These are phyloP conservation scores for Blastocladiella emersonii DNA, from an alignment of 371 early-diverging fungal species.

Conservation along the genomic window DNA sequence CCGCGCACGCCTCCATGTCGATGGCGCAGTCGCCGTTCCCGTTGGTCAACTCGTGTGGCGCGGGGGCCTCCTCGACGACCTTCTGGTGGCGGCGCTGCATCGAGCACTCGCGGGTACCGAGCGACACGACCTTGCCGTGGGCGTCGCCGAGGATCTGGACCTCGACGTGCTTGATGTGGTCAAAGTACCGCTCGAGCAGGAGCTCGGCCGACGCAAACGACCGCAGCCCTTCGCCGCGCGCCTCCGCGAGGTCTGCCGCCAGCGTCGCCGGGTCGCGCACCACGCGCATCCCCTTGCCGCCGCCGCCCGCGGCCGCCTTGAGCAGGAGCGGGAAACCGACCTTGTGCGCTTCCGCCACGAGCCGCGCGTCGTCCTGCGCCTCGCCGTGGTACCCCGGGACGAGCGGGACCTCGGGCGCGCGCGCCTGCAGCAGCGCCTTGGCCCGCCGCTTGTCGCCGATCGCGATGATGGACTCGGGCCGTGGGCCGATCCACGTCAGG, in stretches of 20 bases:
- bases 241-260: neutral
- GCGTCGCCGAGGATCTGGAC: conserved; percentile 13
- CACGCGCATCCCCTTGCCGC: conserved; percentile 23
- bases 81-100: conserved; percentile 28
- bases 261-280: neutral
- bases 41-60: neutral
- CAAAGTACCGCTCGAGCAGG: conserved; percentile 9
- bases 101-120: conserved; percentile 26
- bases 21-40: neutral
- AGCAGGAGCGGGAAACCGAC: conserved; percentile 18
- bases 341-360: conserved; percentile 19
- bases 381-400: conserved; percentile 56
- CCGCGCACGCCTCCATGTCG: conserved; percentile 21
- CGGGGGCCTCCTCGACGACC: conserved; percentile 2
- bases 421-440: conserved; percentile 12
- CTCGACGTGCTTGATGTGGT: conserved; percentile 13
- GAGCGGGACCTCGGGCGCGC: conserved; percentile 25
- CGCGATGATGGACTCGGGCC: conserved; percentile 11
- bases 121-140: conserved; percentile 11
- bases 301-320: conserved; percentile 22
- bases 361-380: conserved; percentile 24
- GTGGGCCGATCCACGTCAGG: conserved; percentile 23
- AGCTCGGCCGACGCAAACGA: conserved; percentile 9
- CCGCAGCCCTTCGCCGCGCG: conserved; percentile 9
- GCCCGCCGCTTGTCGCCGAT: conserved; percentile 20